Conservation (phyloP, 768 basidiomycete species). For the Boletus subcaerulescens region DNA sequence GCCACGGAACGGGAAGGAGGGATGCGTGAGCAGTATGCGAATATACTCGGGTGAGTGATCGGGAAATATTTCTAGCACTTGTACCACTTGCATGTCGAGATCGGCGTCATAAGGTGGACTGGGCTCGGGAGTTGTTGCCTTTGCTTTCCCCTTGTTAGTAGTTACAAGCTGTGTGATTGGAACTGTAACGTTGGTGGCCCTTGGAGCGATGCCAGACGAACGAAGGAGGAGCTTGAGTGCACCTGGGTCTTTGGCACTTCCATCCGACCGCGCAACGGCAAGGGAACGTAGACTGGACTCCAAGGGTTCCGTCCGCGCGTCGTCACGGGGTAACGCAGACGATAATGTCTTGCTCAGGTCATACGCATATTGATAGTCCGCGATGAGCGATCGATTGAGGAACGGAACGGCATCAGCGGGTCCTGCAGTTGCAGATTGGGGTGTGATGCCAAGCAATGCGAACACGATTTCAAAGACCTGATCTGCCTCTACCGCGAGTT, state of each 20-base stretch:
- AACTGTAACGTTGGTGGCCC: conserved; percentile 11
- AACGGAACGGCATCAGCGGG: conserved; percentile 45
- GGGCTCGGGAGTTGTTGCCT: conserved; percentile 20
- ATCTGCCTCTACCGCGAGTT: conserved; percentile 48
- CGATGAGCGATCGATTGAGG: conserved; percentile 62
- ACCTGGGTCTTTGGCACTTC: conserved; percentile 42
- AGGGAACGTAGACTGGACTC: conserved; percentile 49
- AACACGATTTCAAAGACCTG: conserved; percentile 57
- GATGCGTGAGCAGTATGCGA: conserved; percentile 50
- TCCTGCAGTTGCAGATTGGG: conserved; percentile 18
- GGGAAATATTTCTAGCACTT: conserved; percentile 77
- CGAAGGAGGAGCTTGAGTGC: conserved; percentile 62
- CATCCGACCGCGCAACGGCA: conserved; percentile 19
- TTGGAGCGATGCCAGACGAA: conserved; percentile 51
- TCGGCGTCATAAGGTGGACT: conserved; percentile 34
- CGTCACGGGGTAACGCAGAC: conserved; percentile 45
- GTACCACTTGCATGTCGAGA: conserved; percentile 57
- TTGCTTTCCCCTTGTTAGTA: conserved; percentile 42
- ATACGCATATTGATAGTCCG: conserved; percentile 72
- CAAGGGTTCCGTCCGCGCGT: conserved; percentile 56
- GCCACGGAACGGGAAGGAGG: conserved; percentile 46
- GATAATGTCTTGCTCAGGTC: conserved; percentile 51
- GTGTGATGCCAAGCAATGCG: conserved; percentile 48
- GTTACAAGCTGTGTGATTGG: conserved; percentile 32
- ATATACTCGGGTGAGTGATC: conserved; percentile 57